These are phyloP conservation scores for Dentipellis fragilis DNA, from an alignment of 768 basidiomycete species.

Conservation along the genomic window DNA sequence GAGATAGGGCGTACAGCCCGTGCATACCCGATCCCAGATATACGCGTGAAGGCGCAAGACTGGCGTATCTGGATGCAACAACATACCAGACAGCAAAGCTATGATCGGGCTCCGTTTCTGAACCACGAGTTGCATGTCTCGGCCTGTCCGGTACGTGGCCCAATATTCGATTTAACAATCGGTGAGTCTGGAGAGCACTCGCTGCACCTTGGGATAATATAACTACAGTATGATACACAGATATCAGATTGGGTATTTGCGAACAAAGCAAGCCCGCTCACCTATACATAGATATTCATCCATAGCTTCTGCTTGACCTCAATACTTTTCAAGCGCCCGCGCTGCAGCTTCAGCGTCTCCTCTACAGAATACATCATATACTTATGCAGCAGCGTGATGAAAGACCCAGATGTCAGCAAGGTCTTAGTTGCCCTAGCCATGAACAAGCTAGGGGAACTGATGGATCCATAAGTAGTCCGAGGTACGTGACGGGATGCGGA, in stretches of 20 bases:
- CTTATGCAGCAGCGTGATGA: conserved; percentile 45
- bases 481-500: conserved; percentile 48
- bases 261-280: too few species aligned
- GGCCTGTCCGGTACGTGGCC: conserved; percentile 42
- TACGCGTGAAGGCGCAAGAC: neutral
- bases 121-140: conserved; percentile 57
- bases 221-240: too few species aligned
- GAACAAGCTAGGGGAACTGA: conserved; percentile 67
- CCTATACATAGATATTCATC: too few species aligned
- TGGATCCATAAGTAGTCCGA: conserved; percentile 49
- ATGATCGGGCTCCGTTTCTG: conserved; percentile 44
- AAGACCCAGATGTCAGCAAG: conserved; percentile 41
- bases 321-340: conserved; percentile 53
- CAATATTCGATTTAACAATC: too few species aligned
- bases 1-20: conserved; percentile 33
- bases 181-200: too few species aligned
- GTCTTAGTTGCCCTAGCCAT: conserved; percentile 47
- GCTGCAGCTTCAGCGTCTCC: conserved; percentile 48
- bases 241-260: conserved; percentile 1
- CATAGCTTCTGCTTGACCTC: conserved; percentile 50
- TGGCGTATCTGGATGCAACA: neutral
- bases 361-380: conserved; percentile 48
- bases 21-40: conserved; percentile 29
- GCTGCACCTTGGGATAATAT: too few species aligned
- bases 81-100: conserved; percentile 49